These are phyloP conservation scores for Conoideocrella luteorostrata DNA, from an alignment of 2,329 filamentous ascomycete species.

Conservation along the genomic window DNA sequence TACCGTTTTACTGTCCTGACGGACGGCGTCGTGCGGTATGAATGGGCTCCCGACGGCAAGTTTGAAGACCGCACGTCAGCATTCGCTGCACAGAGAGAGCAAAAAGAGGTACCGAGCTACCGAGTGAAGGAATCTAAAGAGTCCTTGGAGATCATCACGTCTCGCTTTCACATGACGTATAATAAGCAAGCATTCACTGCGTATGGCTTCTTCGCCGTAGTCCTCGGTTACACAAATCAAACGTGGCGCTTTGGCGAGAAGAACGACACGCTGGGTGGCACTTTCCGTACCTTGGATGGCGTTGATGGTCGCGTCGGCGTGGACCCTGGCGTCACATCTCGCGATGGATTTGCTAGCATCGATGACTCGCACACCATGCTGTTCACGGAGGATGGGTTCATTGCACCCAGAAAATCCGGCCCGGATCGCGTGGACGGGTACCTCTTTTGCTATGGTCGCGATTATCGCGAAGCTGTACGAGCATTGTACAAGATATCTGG, in stretches of 20 bases:
- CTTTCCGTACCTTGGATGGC: constrained; percentile 48
- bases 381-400: constrained; percentile 46
- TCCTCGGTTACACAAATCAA: constrained; percentile 34
- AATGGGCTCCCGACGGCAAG: constrained; percentile 52
- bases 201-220: constrained; percentile 38
- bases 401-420: constrained; percentile 39
- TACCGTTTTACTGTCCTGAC: constrained; percentile 56
- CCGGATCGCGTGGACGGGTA: constrained; percentile 46
- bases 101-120: constrained; percentile 38
- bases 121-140: constrained; percentile 38
- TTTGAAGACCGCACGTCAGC: constrained; percentile 59
- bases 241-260: constrained; percentile 44
- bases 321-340: constrained; percentile 44
- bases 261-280: constrained; percentile 35
- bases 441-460: constrained; percentile 52
- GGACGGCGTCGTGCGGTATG: constrained; percentile 51
- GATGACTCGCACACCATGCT: constrained; percentile 52
- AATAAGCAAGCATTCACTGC: constrained; percentile 49
- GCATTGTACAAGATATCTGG: constrained; percentile 51
- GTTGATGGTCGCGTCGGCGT: constrained; percentile 44
- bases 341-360: constrained; percentile 42
- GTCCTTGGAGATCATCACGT: constrained; percentile 48
- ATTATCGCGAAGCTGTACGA: constrained; percentile 47
- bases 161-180: constrained; percentile 50
- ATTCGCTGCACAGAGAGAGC: constrained; percentile 49